Base-by-base conservation (phyloP, 495 filamentous ascomycete species). In the Geopyxis carbonaria region DNA sequence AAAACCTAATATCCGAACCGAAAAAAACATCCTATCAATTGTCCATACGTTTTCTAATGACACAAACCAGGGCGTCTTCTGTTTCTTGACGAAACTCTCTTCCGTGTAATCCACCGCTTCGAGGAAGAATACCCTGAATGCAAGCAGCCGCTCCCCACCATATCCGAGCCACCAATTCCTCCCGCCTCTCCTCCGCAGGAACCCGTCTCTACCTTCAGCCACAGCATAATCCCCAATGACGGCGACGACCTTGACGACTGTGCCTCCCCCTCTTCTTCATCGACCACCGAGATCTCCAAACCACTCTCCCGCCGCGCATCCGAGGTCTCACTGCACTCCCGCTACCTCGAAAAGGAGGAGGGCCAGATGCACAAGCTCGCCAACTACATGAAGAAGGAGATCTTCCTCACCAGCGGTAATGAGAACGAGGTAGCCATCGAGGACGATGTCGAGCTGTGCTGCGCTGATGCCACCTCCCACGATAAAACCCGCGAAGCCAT, bases 61-160 rank as follows among this genome's bases (percentile, higher is more conserved):
- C 8, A 14, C 16, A 6, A 24, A 16, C 13, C 13, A 46, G 44
- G 44, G 2, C 42, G 49, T 1, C 73, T 97, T 18, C 68, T 81
- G 33, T 93, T 93, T 67, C 70, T 97, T 21, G 86, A 93, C 50
- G 66, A 78, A 36, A 95, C 89, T 1, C 69, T 97, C 5, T 70
- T 80, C 45, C 72, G 73, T 45, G 93, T 97, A 62, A 93, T 95
- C 53, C 72, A 79, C 51, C 80, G 89, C 14, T 97, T 97, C 45
- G 89, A 95, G 54, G 76, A 87, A 50, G 86, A 93, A 59, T 97
- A 83, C 51, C 89, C 89, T 8, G 89, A 95, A 53, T 87, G 78
- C 21, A 10, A 19, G 11, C 11, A 39, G 40, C 44, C 52, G 9
- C 30, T 46, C 4, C 45, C 52, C 30, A 50, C 44, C 16, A 54